Evolutionary conservation across 1,284 basidiomycete genomes (phyloP).

Genomic region (Apiotrichum gamsii): DNA sequence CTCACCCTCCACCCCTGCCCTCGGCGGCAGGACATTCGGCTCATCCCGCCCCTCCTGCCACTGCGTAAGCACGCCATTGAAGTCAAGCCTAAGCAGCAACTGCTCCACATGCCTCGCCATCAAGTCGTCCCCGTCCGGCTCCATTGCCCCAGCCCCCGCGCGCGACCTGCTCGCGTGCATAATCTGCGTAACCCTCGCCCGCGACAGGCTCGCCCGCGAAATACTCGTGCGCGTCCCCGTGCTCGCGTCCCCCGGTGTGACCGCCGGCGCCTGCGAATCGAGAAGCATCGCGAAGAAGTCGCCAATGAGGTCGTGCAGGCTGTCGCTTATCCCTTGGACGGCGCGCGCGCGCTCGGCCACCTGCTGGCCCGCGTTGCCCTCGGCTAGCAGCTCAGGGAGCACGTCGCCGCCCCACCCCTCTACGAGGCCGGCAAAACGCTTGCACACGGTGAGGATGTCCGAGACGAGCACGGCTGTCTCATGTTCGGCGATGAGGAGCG

Average conservation of each 20-base stretch:
- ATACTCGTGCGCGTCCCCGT: constrained; percentile 3
- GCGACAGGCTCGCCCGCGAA: background rate
- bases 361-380: constrained; percentile 48
- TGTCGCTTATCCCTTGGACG: constrained; percentile 65
- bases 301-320: constrained; percentile 67
- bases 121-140: constrained; percentile 50
- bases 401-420: constrained; percentile 91
- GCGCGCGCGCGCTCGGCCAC: constrained; percentile 40
- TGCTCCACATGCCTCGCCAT: constrained; percentile 76
- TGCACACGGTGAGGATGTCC: constrained; percentile 70
- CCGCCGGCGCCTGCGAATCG: constrained; percentile 57
- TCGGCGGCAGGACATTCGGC: background rate
- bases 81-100: constrained; percentile 71
- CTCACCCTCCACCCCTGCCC: too few relatives aligned
- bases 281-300: constrained; percentile 62
- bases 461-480: constrained; percentile 60
- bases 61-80: constrained; percentile 69
- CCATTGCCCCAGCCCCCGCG: constrained; percentile 48
- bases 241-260: constrained; percentile 34
- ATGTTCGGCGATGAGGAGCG: constrained; percentile 67
- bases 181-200: constrained; percentile 60
- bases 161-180: constrained; percentile 59
- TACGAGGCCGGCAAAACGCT: constrained; percentile 71
- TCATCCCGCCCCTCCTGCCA: constrained; percentile 32
- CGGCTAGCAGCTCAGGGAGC: constrained; percentile 68